These are phyloP conservation scores for Nakataea oryzae DNA, from an alignment of 2,329 filamentous ascomycete genomes.

Conservation along the genomic window DNA sequence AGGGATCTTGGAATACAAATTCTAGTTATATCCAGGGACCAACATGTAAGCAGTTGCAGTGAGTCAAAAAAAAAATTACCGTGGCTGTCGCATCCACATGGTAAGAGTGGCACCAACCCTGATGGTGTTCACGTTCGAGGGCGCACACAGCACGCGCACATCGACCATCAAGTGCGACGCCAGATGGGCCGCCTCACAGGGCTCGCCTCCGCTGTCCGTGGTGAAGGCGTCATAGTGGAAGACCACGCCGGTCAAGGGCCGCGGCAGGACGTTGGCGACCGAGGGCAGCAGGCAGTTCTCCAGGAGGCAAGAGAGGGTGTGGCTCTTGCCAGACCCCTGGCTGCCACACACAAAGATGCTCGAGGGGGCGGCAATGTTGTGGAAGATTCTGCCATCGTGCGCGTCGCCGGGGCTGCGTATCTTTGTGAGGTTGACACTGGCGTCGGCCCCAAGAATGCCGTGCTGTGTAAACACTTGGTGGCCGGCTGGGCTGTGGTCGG, in stretches of 20 bases:
- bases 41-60: not conserved
- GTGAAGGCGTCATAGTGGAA: conserved; percentile 55
- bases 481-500: no score
- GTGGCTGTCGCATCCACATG: no score
- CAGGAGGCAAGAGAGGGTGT: conserved; percentile 43
- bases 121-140: conserved; percentile 36
- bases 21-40: conserved; percentile 12
- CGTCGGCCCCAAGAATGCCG: not conserved
- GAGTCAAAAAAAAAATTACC: no score
- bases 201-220: conserved; percentile 32
- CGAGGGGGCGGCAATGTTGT: conserved; percentile 38
- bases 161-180: conserved; percentile 28
- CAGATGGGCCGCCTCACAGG: conserved; percentile 52
- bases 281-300: conserved; percentile 46
- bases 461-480: not conserved
- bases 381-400: conserved; percentile 25
- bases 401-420: not conserved
- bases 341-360: conserved; percentile 55
- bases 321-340: conserved; percentile 55
- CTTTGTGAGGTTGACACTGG: not conserved
- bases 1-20: conserved; percentile 27
- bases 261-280: conserved; percentile 30
- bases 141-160: conserved; percentile 43
- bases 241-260: conserved; percentile 47
- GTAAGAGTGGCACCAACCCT: conserved; percentile 14